A percentile compares a stretch with the other conserved stretches of the same genome.
phyloP scores from a whole-genome alignment of 2,329 filamentous ascomycete species.

The Xylaria sp. region DNA sequence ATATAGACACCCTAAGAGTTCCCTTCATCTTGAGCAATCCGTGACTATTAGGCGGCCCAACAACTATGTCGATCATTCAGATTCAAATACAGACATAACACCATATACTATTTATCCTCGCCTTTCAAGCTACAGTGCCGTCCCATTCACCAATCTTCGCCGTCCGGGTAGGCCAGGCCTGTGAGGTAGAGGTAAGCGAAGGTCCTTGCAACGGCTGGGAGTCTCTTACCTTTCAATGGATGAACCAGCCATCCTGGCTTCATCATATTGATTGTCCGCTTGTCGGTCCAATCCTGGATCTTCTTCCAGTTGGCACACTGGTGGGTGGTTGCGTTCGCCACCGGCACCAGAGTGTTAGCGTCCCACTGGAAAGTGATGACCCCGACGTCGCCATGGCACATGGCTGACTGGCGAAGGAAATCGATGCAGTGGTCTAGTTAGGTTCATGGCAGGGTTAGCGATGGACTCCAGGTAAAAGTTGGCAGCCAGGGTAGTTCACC shows the following conservation, averaged over 20 bases:
- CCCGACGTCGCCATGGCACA: slow-evolving; percentile 5
- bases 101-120: neutral
- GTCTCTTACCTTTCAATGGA: neutral
- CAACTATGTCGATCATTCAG: too few species aligned
- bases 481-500: neutral
- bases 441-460: neutral
- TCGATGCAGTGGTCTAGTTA: slow-evolving; percentile 4
- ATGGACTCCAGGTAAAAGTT: neutral
- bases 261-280: slow-evolving; percentile 5
- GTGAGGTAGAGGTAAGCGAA: neutral
- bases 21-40: too few species aligned
- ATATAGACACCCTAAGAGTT: too few species aligned
- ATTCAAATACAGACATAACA: neutral
- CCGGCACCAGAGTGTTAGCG: neutral
- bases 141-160: neutral
- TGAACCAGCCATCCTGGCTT: slow-evolving; percentile 7
- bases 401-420: slow-evolving; percentile 5
- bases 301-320: slow-evolving; percentile 7
- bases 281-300: slow-evolving; percentile 3
- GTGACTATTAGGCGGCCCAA: too few species aligned
- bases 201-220: neutral
- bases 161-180: neutral
- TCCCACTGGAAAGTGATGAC: slow-evolving; percentile 6
- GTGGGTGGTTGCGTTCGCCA: slow-evolving; percentile 2
- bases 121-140: neutral